A percentile compares a stretch with the other conserved stretches of the same genome.
These are phyloP conservation scores for Tolypocladium pustulatum DNA, from an alignment of 2,329 filamentous ascomycete species.

Conservation along the genomic window DNA sequence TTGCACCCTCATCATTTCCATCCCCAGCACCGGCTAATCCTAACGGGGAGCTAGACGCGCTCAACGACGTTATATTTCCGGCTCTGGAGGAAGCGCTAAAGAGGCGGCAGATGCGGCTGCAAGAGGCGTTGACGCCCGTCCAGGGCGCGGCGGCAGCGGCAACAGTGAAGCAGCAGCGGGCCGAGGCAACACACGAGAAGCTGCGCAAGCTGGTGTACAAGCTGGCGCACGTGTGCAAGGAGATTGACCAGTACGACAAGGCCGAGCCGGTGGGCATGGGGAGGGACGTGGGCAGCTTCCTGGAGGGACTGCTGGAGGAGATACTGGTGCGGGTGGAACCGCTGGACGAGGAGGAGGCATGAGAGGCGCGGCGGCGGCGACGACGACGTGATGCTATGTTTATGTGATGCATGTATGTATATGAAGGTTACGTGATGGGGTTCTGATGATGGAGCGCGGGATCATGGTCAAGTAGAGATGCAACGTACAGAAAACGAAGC, in stretches of 20 bases:
- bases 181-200: conserved; percentile 67
- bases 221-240: conserved; percentile 70
- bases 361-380: conserved; percentile 31
- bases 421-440: neutral
- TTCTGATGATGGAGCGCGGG: neutral
- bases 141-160: conserved; percentile 25
- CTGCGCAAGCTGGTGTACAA: conserved; percentile 74
- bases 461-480: neutral
- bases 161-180: conserved; percentile 56
- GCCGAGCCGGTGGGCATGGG: conserved; percentile 88
- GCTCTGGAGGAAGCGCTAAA: conserved; percentile 86
- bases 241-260: conserved; percentile 83
- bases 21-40: conserved; percentile 45
- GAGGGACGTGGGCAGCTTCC: conserved; percentile 74
- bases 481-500: neutral
- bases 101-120: conserved; percentile 56
- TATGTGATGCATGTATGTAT: neutral
- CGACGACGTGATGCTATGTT: conserved; percentile 1
- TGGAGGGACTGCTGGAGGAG: conserved; percentile 90
- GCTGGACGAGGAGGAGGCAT: conserved; percentile 57
- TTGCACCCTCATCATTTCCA: conserved; percentile 40
- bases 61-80: conserved; percentile 86
- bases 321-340: conserved; percentile 87
- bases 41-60: conserved; percentile 67
- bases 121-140: conserved; percentile 34